Conservation (phyloP, 2,329 filamentous ascomycete genomes). For the Colletotrichum somersetense region DNA sequence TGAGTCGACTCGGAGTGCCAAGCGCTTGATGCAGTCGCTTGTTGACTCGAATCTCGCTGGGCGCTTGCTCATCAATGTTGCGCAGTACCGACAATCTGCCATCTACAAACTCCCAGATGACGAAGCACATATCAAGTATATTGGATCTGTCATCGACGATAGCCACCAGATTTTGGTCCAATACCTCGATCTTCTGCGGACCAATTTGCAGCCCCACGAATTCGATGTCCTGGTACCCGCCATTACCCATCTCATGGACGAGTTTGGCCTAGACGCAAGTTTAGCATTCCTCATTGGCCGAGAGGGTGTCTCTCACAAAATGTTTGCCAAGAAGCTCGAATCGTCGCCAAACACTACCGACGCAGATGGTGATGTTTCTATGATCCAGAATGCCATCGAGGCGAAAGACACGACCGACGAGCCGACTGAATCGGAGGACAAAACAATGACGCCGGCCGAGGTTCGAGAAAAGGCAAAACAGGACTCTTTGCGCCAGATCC, state of each 20-base stretch:
- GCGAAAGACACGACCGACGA: slow-evolving; percentile 47
- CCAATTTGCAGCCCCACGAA: slow-evolving; percentile 79
- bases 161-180: slow-evolving; percentile 87
- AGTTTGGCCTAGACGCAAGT: slow-evolving; percentile 83
- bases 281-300: slow-evolving; percentile 89
- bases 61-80: slow-evolving; percentile 88
- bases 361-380: slow-evolving; percentile 69
- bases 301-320: slow-evolving; percentile 76
- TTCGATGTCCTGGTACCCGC: slow-evolving; percentile 85
- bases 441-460: slow-evolving; percentile 45
- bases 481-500: slow-evolving; percentile 62
- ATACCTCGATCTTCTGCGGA: slow-evolving; percentile 89
- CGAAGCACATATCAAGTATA: slow-evolving; percentile 86
- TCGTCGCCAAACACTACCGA: slow-evolving; percentile 54
- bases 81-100: slow-evolving; percentile 90
- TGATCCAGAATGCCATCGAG: slow-evolving; percentile 52
- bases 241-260: slow-evolving; percentile 77
- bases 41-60: slow-evolving; percentile 83
- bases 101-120: slow-evolving; percentile 79
- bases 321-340: slow-evolving; percentile 54
- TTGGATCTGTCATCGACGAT: slow-evolving; percentile 91
- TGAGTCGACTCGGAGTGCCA: slow-evolving; percentile 79
- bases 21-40: slow-evolving; percentile 83
- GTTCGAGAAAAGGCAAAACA: slow-evolving; percentile 52
- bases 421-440: slow-evolving; percentile 49